Evolutionary conservation across 2,329 filamentous ascomycete genomes (phyloP).

Genomic region (Nemania sp.): DNA sequence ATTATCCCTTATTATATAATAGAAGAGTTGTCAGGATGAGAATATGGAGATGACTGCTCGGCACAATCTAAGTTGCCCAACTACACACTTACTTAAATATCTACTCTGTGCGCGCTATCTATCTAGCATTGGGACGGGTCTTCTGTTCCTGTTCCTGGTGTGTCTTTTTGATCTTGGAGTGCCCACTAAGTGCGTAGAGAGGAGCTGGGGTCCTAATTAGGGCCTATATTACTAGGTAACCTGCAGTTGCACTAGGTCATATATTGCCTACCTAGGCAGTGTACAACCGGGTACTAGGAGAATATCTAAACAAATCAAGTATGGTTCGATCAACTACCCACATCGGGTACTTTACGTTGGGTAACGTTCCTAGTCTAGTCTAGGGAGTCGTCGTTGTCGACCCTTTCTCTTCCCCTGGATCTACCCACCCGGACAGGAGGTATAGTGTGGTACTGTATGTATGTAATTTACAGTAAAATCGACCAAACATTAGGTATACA

Average conservation of each 20-base stretch:
- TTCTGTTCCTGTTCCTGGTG: not conserved
- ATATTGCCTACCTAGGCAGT: constrained; percentile 1
- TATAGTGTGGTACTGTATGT: not conserved
- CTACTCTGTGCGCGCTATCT: not conserved
- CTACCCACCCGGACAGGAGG: not conserved
- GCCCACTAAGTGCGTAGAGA: not conserved
- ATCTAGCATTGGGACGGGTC: not conserved
- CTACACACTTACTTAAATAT: not conserved
- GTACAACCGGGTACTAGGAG: constrained; percentile 3
- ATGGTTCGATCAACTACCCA: constrained; percentile 14
- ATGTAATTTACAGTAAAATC: too few relatives aligned
- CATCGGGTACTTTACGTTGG: constrained; percentile 15
- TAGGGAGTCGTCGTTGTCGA: not conserved
- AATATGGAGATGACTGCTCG: not conserved
- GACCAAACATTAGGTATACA: too few relatives aligned
- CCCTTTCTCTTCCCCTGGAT: not conserved
- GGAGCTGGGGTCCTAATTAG: not conserved
- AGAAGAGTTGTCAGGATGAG: too few relatives aligned
- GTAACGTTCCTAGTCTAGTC: too few relatives aligned
- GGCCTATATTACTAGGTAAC: not conserved
- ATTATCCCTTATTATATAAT: not conserved
- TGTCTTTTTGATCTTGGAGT: not conserved
- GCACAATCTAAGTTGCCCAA: not conserved
- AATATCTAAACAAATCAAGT: not conserved
- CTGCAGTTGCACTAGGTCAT: not conserved